A percentile compares a stretch with the other conserved stretches of the same genome.
Evolutionary conservation across 306 rosid species (phyloP).

Genomic region (Crataegus laevigata): DNA sequence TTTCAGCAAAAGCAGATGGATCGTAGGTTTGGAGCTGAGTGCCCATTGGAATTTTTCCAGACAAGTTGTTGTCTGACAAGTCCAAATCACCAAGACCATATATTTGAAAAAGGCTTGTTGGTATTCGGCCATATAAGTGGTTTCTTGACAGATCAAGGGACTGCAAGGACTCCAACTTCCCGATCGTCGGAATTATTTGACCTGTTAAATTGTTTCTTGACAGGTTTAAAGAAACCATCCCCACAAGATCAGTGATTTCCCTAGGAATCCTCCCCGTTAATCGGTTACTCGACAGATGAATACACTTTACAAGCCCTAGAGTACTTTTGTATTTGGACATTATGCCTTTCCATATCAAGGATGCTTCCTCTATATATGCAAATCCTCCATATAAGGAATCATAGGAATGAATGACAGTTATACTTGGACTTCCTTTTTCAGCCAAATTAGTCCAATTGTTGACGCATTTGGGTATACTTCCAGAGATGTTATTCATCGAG

Average conservation of each 20-base stretch:
- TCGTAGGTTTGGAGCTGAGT: background rate
- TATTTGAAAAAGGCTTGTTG: background rate
- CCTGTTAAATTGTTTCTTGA: constrained; percentile 13
- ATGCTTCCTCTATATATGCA: background rate
- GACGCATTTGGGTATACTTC: constrained; percentile 15
- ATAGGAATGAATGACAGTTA: background rate
- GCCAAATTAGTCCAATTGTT: background rate
- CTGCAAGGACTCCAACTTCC: background rate
- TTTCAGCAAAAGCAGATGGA: background rate
- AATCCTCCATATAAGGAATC: no score
- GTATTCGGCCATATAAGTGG: background rate
- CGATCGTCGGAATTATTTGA: constrained; percentile 8
- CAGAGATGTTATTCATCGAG: background rate
- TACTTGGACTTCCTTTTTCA: background rate
- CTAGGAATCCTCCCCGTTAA: background rate
- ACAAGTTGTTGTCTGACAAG: constrained; percentile 20
- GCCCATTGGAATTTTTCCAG: constrained; percentile 1
- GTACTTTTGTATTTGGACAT: background rate
- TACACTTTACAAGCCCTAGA: background rate
- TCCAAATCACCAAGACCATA: rapidly evolving
- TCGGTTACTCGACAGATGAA: background rate
- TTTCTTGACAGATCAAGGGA: constrained; percentile 15
- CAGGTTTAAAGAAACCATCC: background rate
- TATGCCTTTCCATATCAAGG: constrained; percentile 2
- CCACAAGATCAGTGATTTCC: background rate